Evolutionary conservation across 2,329 filamentous ascomycete species (phyloP), one percentile per base, ranked within the genome.

Genomic region (Septoria linicola): DNA sequence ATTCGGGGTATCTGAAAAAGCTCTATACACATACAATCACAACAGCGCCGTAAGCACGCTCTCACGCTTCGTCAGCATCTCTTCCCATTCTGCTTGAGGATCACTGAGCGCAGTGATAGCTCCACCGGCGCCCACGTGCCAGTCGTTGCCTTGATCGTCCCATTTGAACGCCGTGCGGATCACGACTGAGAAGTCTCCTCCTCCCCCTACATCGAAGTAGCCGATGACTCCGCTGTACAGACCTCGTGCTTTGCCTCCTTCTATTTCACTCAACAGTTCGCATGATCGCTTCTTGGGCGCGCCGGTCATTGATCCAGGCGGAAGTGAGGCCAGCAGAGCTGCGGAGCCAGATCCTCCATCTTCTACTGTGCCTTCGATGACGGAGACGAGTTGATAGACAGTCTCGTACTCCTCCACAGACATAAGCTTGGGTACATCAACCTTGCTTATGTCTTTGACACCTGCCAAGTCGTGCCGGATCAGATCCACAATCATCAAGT

Each of bases 401-500:
- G 84, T 91, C 40, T 88, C 85, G 66, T 96, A 95, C 66, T 96
- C 90, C 70, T 96, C 91, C 1, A 97, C 87, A 52, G 84, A 80
- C 73, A 96, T 87, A 19, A 96, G 74, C 49, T 89, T 85, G 11
- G 84, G 82, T 1, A 96, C 89, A 4, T 73, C 68, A 1, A 96
- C 89, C 52, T 81, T 80, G 0, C 49, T 37, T n/a, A 64, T 57
- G 8, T 63, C 63, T 23, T 25, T 19, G 7, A 95, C 84, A n/a
- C 85, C 83, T 69, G 95, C 87, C 10, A 97, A 76, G 68, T 97
- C 92, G 66, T 97, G 92, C 0, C 92, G 82, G n/a, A 96, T 93
- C 1, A 97, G 77, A 68, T 97, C 92, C 2, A 96, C 91, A 63
- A 97, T 96, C 93, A 97, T 97, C 19, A 97, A 79, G 65, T 97